These are phyloP conservation scores for Teratosphaeria gauchensis DNA, from an alignment of 2,329 filamentous ascomycete species.

Conservation along the genomic window DNA sequence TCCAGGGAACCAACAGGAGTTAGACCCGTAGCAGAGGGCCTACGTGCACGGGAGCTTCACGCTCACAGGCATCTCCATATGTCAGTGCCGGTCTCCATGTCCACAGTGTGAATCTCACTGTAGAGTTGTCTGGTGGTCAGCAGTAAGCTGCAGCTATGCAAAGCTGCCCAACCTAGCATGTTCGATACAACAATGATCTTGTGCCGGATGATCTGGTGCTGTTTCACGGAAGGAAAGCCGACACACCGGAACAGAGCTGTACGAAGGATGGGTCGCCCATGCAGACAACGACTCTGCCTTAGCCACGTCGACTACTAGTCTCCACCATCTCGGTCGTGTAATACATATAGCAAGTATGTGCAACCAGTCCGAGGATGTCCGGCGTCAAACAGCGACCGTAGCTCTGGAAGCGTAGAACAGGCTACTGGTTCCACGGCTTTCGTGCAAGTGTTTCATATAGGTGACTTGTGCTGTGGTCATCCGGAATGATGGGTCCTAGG, in stretches of 20 bases:
- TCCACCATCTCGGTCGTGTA: not conserved
- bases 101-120: not conserved
- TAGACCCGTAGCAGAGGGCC: not conserved
- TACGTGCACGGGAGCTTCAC: not conserved
- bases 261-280: not conserved
- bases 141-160: not conserved
- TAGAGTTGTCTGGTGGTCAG: not conserved
- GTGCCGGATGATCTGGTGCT: not conserved
- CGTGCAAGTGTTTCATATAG: not conserved
- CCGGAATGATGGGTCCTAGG: not conserved
- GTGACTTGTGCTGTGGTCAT: not conserved
- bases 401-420: not conserved
- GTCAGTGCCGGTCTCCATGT: not conserved
- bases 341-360: not conserved
- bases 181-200: not conserved
- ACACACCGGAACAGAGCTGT: not conserved
- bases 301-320: not conserved
- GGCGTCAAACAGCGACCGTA: not conserved
- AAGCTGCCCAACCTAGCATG: not conserved
- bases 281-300: not conserved
- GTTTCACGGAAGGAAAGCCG: not conserved
- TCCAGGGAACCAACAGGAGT: not conserved
- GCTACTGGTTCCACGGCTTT: not conserved
- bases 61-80: not conserved
- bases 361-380: not conserved